Conservation (phyloP, 257 asterid species). For the Gynochthodes officinalis region DNA sequence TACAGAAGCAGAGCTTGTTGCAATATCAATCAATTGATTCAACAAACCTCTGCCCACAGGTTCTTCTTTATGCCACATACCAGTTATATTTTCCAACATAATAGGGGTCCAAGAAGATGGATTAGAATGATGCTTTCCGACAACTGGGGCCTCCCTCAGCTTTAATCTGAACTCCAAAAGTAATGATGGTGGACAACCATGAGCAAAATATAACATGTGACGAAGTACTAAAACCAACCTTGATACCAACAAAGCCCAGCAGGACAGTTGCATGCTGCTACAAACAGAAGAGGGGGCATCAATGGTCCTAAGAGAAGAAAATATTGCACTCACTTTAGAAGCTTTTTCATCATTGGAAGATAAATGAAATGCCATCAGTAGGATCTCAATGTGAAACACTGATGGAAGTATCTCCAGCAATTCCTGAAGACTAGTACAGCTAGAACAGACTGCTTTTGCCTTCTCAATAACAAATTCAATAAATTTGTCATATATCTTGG, state of each 20-base stretch:
- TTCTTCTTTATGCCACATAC: slow-evolving; percentile 38
- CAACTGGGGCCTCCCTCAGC: slow-evolving; percentile 56
- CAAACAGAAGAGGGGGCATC: slow-evolving; percentile 45
- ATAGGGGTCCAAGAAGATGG: slow-evolving; percentile 68
- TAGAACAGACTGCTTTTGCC: slow-evolving; percentile 51
- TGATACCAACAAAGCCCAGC: slow-evolving; percentile 85
- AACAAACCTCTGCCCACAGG: slow-evolving; percentile 48
- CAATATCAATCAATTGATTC: slow-evolving; percentile 72
- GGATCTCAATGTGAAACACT: slow-evolving; percentile 74
- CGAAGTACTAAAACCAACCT: slow-evolving; percentile 85
- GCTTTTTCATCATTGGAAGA: slow-evolving; percentile 75
- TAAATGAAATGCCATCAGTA: slow-evolving; percentile 73
- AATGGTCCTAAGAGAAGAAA: slow-evolving; percentile 49
- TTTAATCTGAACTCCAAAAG: slow-evolving; percentile 70
- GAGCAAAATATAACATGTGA: slow-evolving; percentile 73
- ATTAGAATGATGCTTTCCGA: slow-evolving; percentile 35
- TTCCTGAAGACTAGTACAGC: slow-evolving; percentile 56
- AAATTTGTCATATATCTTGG: slow-evolving; percentile 51
- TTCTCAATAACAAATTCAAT: slow-evolving; percentile 48
- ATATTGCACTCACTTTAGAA: slow-evolving; percentile 46
- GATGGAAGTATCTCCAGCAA: slow-evolving; percentile 75
- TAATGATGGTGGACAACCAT: slow-evolving; percentile 70
- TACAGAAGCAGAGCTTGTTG: slow-evolving; percentile 66
- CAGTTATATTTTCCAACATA: slow-evolving; percentile 49
- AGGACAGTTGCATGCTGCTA: slow-evolving; percentile 56